Evolutionary conservation across 495 filamentous ascomycete species (phyloP).

Genomic region (Podospora pseudopauciseta): DNA sequence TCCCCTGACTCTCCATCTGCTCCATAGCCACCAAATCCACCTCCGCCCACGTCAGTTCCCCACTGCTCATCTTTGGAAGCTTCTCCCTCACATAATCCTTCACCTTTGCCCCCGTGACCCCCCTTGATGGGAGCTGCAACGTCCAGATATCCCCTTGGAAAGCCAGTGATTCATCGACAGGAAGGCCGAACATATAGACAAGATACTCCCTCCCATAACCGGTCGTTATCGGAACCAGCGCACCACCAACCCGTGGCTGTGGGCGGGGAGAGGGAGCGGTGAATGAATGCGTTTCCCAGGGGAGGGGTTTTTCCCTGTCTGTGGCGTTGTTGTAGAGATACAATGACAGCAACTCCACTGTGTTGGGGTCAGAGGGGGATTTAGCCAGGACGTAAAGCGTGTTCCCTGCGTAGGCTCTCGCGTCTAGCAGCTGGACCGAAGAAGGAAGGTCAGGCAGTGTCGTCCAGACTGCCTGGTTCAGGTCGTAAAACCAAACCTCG

Average conservation of each 20-base stretch:
- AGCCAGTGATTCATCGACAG: conserved; percentile 2
- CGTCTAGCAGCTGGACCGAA: conserved; percentile 21
- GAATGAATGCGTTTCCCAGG: conserved; percentile 45
- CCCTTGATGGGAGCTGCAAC: conserved; percentile 47
- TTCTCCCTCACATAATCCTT: conserved; percentile 48
- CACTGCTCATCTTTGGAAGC: conserved; percentile 38
- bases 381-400: conserved; percentile 44
- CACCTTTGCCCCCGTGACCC: conserved; percentile 44
- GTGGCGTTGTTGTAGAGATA: conserved; percentile 30
- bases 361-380: conserved; percentile 17
- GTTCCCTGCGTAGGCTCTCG: conserved; percentile 39
- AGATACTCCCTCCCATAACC: conserved; percentile 52
- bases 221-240: conserved; percentile 45
- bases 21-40: conserved; percentile 43
- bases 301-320: conserved; percentile 30
- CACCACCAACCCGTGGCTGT: conserved; percentile 40
- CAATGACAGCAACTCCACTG: conserved; percentile 40
- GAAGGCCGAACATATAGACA: conserved; percentile 49
- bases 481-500: conserved; percentile 50
- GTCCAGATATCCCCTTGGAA: conserved; percentile 48
- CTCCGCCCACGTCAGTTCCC: conserved; percentile 45
- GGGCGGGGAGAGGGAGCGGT: conserved; percentile 47
- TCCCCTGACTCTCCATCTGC: conserved; percentile 40
- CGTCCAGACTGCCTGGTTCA: conserved; percentile 41
- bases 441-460: conserved; percentile 37